These are phyloP conservation scores for Apiospora marii DNA, from an alignment of 2,329 filamentous ascomycete species.

Conservation along the genomic window DNA sequence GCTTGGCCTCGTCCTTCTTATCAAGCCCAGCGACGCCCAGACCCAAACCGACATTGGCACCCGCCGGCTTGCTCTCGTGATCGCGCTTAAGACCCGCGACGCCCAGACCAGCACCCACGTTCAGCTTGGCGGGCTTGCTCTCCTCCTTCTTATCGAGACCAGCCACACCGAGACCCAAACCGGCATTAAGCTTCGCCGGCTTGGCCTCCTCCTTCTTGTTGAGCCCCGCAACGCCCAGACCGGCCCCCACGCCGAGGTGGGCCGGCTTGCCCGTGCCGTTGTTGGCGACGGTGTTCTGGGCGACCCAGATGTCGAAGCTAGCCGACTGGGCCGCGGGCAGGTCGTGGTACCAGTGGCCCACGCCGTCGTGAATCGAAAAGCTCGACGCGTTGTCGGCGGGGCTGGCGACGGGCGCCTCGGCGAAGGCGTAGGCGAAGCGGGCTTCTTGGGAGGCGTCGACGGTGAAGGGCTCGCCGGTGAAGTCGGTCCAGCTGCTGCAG, in stretches of 20 bases:
- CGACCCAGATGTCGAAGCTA: slow-evolving; percentile 44
- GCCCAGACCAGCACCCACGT: no score
- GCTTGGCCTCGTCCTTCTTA: no score
- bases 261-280: slow-evolving; percentile 1
- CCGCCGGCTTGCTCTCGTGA: no score
- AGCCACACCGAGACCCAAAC: no score
- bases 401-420: slow-evolving; percentile 46
- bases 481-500: slow-evolving; percentile 52
- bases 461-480: slow-evolving; percentile 46
- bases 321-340: slow-evolving; percentile 43
- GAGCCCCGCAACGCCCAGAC: not conserved
- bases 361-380: slow-evolving; percentile 53
- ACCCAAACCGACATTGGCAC: no score
- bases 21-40: not conserved
- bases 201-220: no score
- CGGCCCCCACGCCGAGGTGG: no score
- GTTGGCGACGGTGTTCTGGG: slow-evolving; percentile 32
- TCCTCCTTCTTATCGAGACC: no score
- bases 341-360: slow-evolving; percentile 51
- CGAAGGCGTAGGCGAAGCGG: slow-evolving; percentile 51
- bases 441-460: slow-evolving; percentile 48
- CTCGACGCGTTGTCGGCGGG: slow-evolving; percentile 45
- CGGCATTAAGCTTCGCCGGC: no score
- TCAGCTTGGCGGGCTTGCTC: no score
- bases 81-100: no score